Conservation (phyloP, 768 basidiomycete species). For the Mycena olivaceomarginata region DNA sequence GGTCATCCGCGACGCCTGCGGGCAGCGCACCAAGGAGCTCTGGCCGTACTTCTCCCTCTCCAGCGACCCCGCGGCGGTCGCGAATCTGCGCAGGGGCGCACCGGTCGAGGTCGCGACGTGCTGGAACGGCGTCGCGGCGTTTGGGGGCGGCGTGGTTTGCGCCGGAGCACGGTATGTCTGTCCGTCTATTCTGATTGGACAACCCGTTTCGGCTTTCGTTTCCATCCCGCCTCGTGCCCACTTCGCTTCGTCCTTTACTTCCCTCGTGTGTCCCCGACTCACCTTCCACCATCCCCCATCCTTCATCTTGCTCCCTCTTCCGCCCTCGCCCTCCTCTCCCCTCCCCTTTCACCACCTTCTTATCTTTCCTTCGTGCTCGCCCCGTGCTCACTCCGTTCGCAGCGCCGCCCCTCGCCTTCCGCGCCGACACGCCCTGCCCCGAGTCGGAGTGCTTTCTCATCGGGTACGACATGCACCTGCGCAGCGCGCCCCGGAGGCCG, state of each 20-base stretch:
- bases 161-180: constrained; percentile 14
- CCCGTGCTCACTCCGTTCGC: neutral
- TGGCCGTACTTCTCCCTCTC: constrained; percentile 81
- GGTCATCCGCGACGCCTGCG: constrained; percentile 48
- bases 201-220: neutral
- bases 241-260: no score
- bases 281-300: no score
- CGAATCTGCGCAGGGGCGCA: no score
- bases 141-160: constrained; percentile 65
- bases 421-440: constrained; percentile 42
- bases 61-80: constrained; percentile 67
- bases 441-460: constrained; percentile 47
- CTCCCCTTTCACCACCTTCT: no score
- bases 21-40: constrained; percentile 77
- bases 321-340: no score
- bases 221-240: neutral
- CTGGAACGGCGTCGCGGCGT: constrained; percentile 89
- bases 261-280: no score
- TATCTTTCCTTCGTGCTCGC: no score
- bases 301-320: no score
- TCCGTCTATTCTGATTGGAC: neutral
- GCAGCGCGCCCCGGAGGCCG: constrained; percentile 42
- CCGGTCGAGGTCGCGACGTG: constrained; percentile 79
- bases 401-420: constrained; percentile 41
- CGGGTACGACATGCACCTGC: constrained; percentile 47